Percentiles rank a stretch among this genome's conserved stretches.
Conservation (phyloP, 257 asterid genomes). For the Nicotiana undulata region DNA sequence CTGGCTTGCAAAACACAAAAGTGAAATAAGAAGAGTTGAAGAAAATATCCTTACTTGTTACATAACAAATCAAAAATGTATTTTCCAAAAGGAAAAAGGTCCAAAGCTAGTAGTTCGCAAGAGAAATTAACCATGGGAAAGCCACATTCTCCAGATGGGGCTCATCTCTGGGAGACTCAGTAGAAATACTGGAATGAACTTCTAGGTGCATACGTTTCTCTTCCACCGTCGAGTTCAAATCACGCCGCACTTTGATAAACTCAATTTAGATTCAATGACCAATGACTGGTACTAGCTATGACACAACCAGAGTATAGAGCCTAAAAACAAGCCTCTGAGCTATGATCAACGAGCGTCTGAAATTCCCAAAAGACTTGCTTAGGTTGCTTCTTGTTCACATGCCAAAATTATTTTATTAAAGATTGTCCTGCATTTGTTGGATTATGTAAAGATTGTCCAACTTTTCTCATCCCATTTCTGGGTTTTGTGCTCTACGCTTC, state of each 20-base stretch:
- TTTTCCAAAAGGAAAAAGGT: background rate
- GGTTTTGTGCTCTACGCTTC: background rate
- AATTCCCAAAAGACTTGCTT: background rate
- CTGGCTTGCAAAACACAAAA: constrained; percentile 31
- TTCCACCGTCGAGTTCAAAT: background rate
- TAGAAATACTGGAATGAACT: background rate
- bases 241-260: background rate
- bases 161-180: background rate
- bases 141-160: background rate
- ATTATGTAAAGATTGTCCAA: background rate
- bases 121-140: background rate
- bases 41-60: background rate
- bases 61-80: background rate
- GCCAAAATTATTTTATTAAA: background rate
- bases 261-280: background rate
- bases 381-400: background rate
- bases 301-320: background rate
- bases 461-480: background rate
- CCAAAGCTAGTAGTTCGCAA: background rate
- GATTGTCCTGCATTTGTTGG: background rate
- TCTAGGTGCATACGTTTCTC: background rate
- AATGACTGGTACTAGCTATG: background rate
- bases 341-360: background rate
- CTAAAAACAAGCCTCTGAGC: background rate
- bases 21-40: constrained; percentile 6